Base-by-base conservation (phyloP, 106 monocot species). In the Phalaenopsis equestris region DNA sequence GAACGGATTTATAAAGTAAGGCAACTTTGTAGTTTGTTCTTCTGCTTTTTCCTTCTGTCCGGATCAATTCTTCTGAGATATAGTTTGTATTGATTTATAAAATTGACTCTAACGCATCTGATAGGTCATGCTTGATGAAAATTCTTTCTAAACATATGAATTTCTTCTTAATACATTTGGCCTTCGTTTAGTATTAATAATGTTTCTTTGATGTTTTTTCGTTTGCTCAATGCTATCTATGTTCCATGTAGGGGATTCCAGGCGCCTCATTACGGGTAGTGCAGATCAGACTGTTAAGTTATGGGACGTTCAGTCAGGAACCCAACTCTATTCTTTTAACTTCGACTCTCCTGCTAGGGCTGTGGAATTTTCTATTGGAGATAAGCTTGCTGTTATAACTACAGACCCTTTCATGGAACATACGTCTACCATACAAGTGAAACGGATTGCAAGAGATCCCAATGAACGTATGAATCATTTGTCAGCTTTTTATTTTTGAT, bases 351-450 rank as follows among this genome's bases (percentile, higher is more conserved):
- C 96, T 3, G 96, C 91, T 38, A 87, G 91, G 73, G 87, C 93
- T 23, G 96, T 96, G 4, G 93, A 96, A 74, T 96, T 96, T 52
- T 88, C 96, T 52, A 78, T 94, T 15, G 96, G 96, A 2, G 93
- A 96, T 83, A 89, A 87, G 79, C 92, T 96, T 78, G 90, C 86
- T 46, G 85, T 96, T 5, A 86, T 96, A 56, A 93, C 93, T 16
- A 86, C 93, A 1, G 91, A 96, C 78, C 91, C 92, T 9, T 97
- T 97, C 80, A 90, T 90, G 87, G 92, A 75, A 14, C 80, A 85
- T 11, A 81, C 83, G 12, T 81, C 97, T 45, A 83, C 92, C 16
- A 94, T 94, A 75, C 97, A 97, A 85, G 92, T 97, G 65, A 97
- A 97, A 73, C 65, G 80, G 43, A 97, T 97, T 61, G 86, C 94